Base-by-base conservation (phyloP, 495 filamentous ascomycete genomes). In the Pyrenula massariospora region DNA sequence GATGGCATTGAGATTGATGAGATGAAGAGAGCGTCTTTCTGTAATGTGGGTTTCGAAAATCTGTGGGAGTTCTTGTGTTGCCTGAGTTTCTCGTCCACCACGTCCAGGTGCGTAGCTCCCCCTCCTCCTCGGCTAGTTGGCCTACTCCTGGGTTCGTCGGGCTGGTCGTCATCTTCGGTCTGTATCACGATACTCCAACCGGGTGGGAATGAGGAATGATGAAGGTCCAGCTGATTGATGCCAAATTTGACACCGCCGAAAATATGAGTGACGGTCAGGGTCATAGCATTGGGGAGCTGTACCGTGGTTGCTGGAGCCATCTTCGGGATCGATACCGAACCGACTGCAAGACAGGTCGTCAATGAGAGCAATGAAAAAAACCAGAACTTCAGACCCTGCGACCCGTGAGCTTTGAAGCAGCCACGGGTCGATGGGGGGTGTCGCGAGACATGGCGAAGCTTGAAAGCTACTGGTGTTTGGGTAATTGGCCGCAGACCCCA, bases 231-330 rank as follows among this genome's bases (percentile, higher is more conserved):
- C 50, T 91, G 85, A 67, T 89, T 85, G 25, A 82, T 79, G 65
- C 90, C 92, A 83, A 96, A 96, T 62, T 82, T 88, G 55, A 92
- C 75, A 51, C 91, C 91, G 25, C 86, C 89, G 66, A 95, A 96
- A 31, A 95, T 88, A 2, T 89, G 86, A 15, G 81, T 80, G 22
- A 95, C 84, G 0, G 83, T 85, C 59, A 93, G 77, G 60, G 77
- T 86, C 71, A 90, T 87, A 63, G 90, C 91, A 70, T 96, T 92
- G 59, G 91, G 91, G 54, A 96, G 74, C 67, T 88, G 77, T 19
- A 52, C 50, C 8, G 50, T 21, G 8, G n/a, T 5, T 8, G 50
- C 15, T 42, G 31, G 31, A 42, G 31, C 31, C 31, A 42, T 42
- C 15, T 5, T 42, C 8, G 31, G 31, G 31, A 42, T 5, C 31